These are phyloP conservation scores for Globisporangium mamillatum DNA, from an alignment of 352 stramenopile genomes.

Conservation along the genomic window DNA sequence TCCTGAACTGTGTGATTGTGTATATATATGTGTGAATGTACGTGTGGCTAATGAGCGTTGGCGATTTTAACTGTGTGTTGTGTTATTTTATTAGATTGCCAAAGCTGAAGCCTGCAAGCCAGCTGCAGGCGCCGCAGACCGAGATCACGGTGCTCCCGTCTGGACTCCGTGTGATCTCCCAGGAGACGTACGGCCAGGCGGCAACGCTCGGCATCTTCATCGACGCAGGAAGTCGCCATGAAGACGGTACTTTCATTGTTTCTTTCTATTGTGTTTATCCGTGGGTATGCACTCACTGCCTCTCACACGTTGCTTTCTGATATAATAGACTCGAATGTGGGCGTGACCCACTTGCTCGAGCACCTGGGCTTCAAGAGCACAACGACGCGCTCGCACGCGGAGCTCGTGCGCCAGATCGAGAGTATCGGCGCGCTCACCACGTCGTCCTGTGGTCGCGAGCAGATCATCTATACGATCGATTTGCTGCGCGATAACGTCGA, in stretches of 20 bases:
- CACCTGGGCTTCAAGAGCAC: slow-evolving; percentile 96
- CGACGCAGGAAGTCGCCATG: slow-evolving; percentile 87
- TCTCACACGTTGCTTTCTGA: not conserved
- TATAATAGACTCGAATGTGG: slow-evolving; percentile 54
- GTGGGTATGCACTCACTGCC: not conserved
- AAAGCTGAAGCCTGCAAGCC: slow-evolving; percentile 78
- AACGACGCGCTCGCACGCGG: slow-evolving; percentile 68
- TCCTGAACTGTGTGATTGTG: not conserved
- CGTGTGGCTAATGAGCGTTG: not conserved
- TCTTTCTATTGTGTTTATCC: not conserved
- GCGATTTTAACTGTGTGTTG: not conserved
- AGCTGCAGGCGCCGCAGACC: slow-evolving; percentile 86
- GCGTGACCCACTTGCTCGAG: slow-evolving; percentile 94
- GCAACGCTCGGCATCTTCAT: slow-evolving; percentile 94
- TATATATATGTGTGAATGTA: not conserved
- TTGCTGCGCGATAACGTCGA: slow-evolving; percentile 93
- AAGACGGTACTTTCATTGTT: slow-evolving; percentile 38
- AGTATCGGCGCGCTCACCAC: slow-evolving; percentile 91
- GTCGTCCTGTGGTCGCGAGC: slow-evolving; percentile 90
- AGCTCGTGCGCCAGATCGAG: slow-evolving; percentile 90
- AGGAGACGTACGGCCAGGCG: slow-evolving; percentile 96
- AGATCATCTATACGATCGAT: slow-evolving; percentile 98
- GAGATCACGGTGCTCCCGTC: slow-evolving; percentile 92
- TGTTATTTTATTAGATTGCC: slow-evolving; percentile 39
- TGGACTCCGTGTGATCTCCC: slow-evolving; percentile 94